phyloP scores from a whole-genome alignment of 306 rosid species.

The Cajanus cajan region DNA sequence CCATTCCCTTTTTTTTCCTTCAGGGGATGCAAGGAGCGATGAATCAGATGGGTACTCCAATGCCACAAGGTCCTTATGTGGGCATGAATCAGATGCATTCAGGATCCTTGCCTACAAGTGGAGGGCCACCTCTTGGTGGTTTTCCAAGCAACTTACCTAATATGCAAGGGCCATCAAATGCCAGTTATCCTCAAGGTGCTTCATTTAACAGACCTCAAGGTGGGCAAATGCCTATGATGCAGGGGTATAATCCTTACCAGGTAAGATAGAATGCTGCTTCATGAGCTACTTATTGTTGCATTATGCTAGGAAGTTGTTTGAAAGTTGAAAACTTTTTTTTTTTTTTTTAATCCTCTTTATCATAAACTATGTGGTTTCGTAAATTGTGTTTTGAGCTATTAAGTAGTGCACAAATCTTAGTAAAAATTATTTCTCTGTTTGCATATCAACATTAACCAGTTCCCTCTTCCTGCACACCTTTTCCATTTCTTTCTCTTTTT shows the following conservation, averaged over 20 bases:
- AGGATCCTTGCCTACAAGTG: slow-evolving; percentile 67
- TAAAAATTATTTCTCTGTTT: neutral
- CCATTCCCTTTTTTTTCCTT: neutral
- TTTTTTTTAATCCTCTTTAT: slow-evolving; percentile 9
- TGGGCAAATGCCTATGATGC: slow-evolving; percentile 93
- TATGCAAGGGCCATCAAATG: slow-evolving; percentile 84
- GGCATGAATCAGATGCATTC: slow-evolving; percentile 96
- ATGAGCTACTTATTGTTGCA: neutral
- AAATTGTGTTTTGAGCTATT: neutral
- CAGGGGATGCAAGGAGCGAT: slow-evolving; percentile 93
- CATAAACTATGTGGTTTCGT: neutral
- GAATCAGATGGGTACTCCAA: slow-evolving; percentile 81
- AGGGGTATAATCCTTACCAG: slow-evolving; percentile 96
- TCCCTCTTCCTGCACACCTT: too few relatives aligned
- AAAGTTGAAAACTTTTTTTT: neutral
- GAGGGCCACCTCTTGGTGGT: slow-evolving; percentile 69
- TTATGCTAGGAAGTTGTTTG: neutral
- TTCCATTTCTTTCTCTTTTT: neutral
- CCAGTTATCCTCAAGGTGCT: slow-evolving; percentile 75
- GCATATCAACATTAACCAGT: neutral
- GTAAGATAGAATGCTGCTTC: slow-evolving; percentile 42
- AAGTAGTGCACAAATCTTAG: neutral
- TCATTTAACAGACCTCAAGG: slow-evolving; percentile 72
- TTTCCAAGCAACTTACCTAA: slow-evolving; percentile 69
- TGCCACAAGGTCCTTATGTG: slow-evolving; percentile 80